Evolutionary conservation across 164 flowering plant genomes (phyloP).

Genomic region (Echeveria elegans): DNA sequence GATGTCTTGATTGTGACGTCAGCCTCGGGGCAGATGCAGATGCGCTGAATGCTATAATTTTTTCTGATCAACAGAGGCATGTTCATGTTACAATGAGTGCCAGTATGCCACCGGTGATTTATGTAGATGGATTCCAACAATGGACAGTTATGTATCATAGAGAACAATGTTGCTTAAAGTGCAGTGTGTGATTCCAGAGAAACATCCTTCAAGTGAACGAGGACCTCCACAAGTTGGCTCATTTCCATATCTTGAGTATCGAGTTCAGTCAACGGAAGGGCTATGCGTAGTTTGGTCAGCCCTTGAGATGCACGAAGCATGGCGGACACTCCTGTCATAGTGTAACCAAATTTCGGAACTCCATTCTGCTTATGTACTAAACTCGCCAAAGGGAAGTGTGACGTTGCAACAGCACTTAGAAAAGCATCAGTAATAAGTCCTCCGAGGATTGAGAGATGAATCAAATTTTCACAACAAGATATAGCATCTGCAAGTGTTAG

Average conservation of each 20-base stretch:
- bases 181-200: not conserved
- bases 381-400: not conserved
- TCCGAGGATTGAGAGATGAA: not conserved
- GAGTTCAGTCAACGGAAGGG: not conserved
- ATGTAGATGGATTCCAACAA: not conserved
- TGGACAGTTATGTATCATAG: not conserved
- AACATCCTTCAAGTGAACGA: not conserved
- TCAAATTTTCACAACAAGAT: not conserved
- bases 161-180: not conserved
- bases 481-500: not conserved
- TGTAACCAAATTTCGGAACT: not conserved
- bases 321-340: not conserved
- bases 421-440: not conserved
- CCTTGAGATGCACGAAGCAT: not conserved
- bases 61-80: not conserved
- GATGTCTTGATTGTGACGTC: not conserved
- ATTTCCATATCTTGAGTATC: not conserved
- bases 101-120: not conserved
- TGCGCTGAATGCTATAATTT: not conserved
- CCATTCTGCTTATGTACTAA: not conserved
- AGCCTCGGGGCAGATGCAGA: not conserved
- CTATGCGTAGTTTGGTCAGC: not conserved
- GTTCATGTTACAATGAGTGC: too few species aligned
- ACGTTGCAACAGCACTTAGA: not conserved
- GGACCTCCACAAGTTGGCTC: not conserved